Base-by-base conservation (phyloP, 2,329 filamentous ascomycete species). In the Colletotrichum sp. region DNA sequence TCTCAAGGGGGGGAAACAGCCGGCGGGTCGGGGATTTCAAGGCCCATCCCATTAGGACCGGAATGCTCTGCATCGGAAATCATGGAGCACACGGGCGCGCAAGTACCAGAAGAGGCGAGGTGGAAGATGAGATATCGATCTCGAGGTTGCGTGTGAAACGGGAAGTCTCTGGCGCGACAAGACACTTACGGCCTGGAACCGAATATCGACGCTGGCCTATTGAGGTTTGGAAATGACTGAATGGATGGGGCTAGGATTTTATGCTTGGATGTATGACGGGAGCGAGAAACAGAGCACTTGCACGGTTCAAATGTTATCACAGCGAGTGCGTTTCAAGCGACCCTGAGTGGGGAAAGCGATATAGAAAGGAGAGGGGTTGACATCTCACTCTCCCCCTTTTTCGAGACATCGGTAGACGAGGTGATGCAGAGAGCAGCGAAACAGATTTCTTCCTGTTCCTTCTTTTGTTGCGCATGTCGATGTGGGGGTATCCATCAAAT, bases 1-100 rank as follows among this genome's bases (percentile, higher is more conserved):
- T 69, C 85, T 88, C 68, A 92, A 91, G 82, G 84, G 82, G 65
- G 83, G 81, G 71, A 87, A 86, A 79, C 81, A 82, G 63, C 52
- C 69, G 24, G 49, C 69, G 62, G 80, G 79, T 7, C 81, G 84
- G 73, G 82, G 81, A 67, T 83, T 86, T 70, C 87, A 68, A 24
- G 70, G 70, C 15, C 36, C 70, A 34, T 68, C 73, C 26, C 73
- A 86, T 80, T 75, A 77, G 80, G 79, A 26, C 16, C 16, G 71
- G 74, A 49, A 60, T 28, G 21, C 6, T 24, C 16, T 24, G 44
- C 18, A 49, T 21, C n/a, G 18, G 9, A 49, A 49, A 21, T 49
- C 44, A 12, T 49, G 18, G 49, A 36, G 24, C 7, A 49, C 44
- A 49, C 44, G 44, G 44, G 44, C 44, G 44, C 18, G 44, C 44